Evolutionary conservation across 78 protist genomes (phyloP), one percentile per base, ranked within the genome.

Genomic region (Parvularia atlantis): DNA sequence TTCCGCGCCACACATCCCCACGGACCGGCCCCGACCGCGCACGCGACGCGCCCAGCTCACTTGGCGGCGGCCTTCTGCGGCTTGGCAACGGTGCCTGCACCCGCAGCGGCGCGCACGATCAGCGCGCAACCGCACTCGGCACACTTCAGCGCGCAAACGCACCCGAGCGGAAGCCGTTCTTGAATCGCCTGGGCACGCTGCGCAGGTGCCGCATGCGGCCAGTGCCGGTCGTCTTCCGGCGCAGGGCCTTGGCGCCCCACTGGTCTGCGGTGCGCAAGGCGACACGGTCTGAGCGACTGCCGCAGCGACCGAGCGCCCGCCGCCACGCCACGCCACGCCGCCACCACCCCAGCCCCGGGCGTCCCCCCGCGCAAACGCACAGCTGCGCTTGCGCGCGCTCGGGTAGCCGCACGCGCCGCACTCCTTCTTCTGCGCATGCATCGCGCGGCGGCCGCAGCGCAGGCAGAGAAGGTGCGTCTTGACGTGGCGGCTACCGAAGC

Each of bases 331-430:
- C 54, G 57, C 10, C 44, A 14, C 44, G 6, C 33, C 69, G 10
- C 10, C 10, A 13, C 28, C 31, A 6, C 60, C 31, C 60, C 60
- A 13, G 50, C 44, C 71, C 39, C 37, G 7, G 9, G 5, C 39
- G 11, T 9, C 16, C 30, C 44, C 43, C 43, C 9, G 16, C 2
- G 3, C 7, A 7, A 66, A 71, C 73, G 10, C 30, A 76, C 84
- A 90, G 3, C 14, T 30, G 71, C 96, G 86, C 68, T 53, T 73
- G 50, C 82, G 77, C 69, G 97, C 88, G 0, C 84, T 62, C 35
- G 99, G 99, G 88, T 85, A 97, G 35, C 92, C 95, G 87, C 99
- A 97, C 28, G 95, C 76, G 41, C 90, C 84, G 83, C 99, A 97
- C 26, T 60, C 50, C 84, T 71, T 44, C 92, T 92, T 89, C 85